Evolutionary conservation across 306 rosid species (phyloP).

Genomic region (Sicyos edulis): DNA sequence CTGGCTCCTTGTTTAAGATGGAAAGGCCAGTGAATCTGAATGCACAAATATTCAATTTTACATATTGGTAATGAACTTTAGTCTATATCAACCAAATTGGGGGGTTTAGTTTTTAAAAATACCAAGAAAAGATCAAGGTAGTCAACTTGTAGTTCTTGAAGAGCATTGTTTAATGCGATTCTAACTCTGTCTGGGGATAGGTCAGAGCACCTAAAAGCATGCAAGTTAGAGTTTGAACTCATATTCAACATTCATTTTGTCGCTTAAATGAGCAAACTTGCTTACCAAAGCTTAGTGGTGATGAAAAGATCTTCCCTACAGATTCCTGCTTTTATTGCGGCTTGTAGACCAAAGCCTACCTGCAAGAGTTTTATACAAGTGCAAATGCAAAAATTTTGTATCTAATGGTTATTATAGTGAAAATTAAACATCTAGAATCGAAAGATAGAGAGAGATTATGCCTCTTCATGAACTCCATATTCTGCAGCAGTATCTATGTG

Average conservation of each 20-base stretch:
- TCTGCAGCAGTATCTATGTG: constrained; percentile 49
- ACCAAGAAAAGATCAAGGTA: constrained; percentile 60
- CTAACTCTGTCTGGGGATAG: constrained; percentile 59
- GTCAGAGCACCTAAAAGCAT: constrained; percentile 46
- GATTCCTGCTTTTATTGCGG: constrained; percentile 51
- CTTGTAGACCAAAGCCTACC: constrained; percentile 49
- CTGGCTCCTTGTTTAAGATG: constrained; percentile 15
- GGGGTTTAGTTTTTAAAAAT: constrained; percentile 26
- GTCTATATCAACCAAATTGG: constrained; percentile 23
- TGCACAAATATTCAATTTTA: background rate
- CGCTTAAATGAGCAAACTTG: background rate
- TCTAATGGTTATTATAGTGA: background rate
- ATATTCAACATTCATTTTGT: background rate
- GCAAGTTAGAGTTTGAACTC: background rate
- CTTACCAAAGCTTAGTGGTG: constrained; percentile 52
- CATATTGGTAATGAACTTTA: background rate
- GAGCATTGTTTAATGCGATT: constrained; percentile 42
- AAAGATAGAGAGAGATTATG: background rate
- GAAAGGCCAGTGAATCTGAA: constrained; percentile 9
- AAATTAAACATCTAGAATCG: background rate
- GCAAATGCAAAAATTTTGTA: background rate
- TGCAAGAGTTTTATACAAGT: constrained; percentile 19
- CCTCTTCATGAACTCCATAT: constrained; percentile 54
- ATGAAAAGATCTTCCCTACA: constrained; percentile 48
- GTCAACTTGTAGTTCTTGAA: constrained; percentile 56